Percentiles rank a stretch among this genome's conserved stretches.
These are phyloP conservation scores for Astrothelium macrocarpum DNA, from an alignment of 495 filamentous ascomycete species.

Conservation along the genomic window DNA sequence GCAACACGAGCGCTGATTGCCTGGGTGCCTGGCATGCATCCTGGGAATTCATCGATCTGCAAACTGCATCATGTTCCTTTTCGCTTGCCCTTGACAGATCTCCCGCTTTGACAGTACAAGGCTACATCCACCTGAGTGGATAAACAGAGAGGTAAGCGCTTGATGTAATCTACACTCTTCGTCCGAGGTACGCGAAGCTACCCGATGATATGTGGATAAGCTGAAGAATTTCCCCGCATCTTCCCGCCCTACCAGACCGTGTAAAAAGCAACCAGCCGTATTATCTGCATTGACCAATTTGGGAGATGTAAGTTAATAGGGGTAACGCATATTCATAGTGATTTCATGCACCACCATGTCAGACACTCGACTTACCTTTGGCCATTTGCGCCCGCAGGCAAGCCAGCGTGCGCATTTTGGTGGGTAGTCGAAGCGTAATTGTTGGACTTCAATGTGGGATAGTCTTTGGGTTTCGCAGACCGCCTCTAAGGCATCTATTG, in stretches of 20 bases:
- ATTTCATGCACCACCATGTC: neutral
- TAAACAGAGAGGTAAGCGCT: neutral
- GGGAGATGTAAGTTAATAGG: neutral
- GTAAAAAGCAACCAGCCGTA: neutral
- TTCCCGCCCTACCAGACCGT: neutral
- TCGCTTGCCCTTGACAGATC: slow-evolving; percentile 5
- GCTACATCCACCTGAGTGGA: neutral
- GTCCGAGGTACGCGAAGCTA: neutral
- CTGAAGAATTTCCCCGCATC: slow-evolving; percentile 1
- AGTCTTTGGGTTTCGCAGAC: neutral
- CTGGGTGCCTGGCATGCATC: too few species aligned
- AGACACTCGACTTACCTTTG: neutral
- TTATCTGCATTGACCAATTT: neutral
- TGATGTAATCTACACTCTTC: neutral
- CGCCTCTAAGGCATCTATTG: neutral
- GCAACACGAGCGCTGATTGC: neutral
- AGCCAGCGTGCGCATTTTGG: neutral
- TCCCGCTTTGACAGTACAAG: neutral
- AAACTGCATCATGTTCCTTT: neutral
- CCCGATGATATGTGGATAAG: neutral
- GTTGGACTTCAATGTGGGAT: neutral
- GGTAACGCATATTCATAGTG: neutral
- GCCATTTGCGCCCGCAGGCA: neutral
- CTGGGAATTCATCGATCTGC: neutral
- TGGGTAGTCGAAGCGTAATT: neutral